Evolutionary conservation across 257 asterid genomes (phyloP).

Genomic region (Thymus mandschuricus): DNA sequence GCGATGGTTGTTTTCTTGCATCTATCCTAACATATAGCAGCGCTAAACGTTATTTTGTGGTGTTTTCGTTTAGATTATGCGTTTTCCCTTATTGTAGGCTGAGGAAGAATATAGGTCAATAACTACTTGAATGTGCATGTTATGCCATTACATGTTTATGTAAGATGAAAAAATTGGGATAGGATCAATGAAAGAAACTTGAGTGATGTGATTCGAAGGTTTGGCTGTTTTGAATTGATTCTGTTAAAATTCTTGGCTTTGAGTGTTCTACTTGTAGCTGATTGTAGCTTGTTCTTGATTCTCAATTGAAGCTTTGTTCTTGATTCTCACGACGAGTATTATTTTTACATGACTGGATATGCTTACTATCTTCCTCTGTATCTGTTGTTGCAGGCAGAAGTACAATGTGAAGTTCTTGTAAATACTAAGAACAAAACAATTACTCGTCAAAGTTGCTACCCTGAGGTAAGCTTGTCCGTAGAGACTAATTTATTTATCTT

Average conservation of each 20-base stretch:
- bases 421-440: conserved; percentile 44
- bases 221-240: not conserved
- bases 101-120: not conserved
- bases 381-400: conserved; percentile 48
- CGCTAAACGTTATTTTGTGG: no score
- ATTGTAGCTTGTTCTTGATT: conserved; percentile 6
- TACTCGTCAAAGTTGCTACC: conserved; percentile 53
- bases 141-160: conserved; percentile 1
- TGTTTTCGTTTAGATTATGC: not conserved
- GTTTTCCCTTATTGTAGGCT: not conserved
- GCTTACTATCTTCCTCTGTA: conserved; percentile 23
- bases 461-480: conserved; percentile 46
- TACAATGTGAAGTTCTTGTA: conserved; percentile 47
- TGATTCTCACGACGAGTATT: no score
- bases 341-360: conserved; percentile 8
- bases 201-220: not conserved
- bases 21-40: not conserved
- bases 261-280: not conserved
- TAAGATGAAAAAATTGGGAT: not conserved
- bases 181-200: not conserved
- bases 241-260: not conserved
- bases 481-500: not conserved
- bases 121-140: conserved; percentile 4
- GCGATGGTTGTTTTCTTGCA: not conserved
- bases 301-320: not conserved